A percentile compares a stretch with the other conserved stretches of the same genome.
phyloP scores from a whole-genome alignment of 1,284 basidiomycete genomes.

The Coniferiporia weirii region DNA sequence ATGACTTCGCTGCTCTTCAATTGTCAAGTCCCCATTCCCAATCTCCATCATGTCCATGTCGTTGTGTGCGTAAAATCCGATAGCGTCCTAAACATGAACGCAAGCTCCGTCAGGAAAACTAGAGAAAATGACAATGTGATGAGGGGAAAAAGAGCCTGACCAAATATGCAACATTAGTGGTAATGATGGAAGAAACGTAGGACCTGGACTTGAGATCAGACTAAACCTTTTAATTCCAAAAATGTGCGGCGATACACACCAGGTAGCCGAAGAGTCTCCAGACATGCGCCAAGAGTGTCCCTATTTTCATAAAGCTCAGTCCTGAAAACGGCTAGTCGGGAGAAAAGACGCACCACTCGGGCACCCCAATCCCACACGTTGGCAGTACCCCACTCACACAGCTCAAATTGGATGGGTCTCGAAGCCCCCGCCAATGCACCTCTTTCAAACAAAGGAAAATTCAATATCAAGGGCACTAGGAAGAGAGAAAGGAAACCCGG shows the following conservation, averaged over 20 bases:
- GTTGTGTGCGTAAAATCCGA: conserved; percentile 47
- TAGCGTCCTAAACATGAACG: conserved; percentile 23
- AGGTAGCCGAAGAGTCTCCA: conserved; percentile 34
- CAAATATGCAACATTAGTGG: conserved; percentile 38
- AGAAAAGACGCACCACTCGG: conserved; percentile 35
- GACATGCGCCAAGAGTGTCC: conserved; percentile 56
- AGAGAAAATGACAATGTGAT: background rate
- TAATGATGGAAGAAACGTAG: conserved; percentile 42
- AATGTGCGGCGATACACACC: conserved; percentile 12
- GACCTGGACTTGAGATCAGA: conserved; percentile 37
- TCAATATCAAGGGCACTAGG: background rate
- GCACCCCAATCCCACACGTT: conserved; percentile 53
- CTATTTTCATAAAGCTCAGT: conserved; percentile 23
- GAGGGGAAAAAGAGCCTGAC: background rate
- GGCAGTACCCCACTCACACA: conserved; percentile 49
- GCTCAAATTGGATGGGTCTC: conserved; percentile 40
- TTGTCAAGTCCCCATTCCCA: conserved; percentile 45
- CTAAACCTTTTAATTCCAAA: conserved; percentile 21
- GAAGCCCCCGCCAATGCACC: conserved; percentile 36
- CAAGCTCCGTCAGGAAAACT: background rate
- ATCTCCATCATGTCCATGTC: conserved; percentile 65
- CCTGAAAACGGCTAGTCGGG: background rate
- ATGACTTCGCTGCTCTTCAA: conserved; percentile 49
- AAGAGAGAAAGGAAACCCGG: background rate
- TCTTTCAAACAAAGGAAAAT: background rate